phyloP scores from a whole-genome alignment of 805 yeast genomes.

The Komagataella ulmi region DNA sequence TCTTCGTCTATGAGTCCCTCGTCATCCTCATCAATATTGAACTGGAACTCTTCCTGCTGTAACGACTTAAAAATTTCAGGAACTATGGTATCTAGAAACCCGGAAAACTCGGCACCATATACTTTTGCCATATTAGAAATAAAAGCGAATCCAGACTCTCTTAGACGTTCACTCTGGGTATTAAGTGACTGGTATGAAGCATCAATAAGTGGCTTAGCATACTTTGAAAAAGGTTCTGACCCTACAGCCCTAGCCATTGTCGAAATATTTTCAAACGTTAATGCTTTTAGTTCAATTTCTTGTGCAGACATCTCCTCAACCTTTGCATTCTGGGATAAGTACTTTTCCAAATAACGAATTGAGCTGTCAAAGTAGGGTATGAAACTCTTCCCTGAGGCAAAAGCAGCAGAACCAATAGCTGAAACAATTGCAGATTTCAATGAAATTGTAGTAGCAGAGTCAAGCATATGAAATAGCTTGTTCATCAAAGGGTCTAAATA shows the following conservation, averaged over 20 bases:
- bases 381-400: conserved; percentile 83
- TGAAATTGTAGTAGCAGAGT: conserved; percentile 60
- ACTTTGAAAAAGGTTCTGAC: conserved; percentile 72
- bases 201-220: conserved; percentile 78
- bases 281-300: conserved; percentile 82
- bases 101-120: conserved; percentile 80
- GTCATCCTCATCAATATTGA: conserved; percentile 40
- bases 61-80: conserved; percentile 78
- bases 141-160: conserved; percentile 92
- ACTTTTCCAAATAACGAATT: conserved; percentile 70
- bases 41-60: conserved; percentile 74
- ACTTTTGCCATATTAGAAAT: conserved; percentile 91
- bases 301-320: conserved; percentile 76
- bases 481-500: conserved; percentile 87
- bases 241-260: conserved; percentile 97
- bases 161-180: conserved; percentile 69
- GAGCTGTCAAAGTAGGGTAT: conserved; percentile 78
- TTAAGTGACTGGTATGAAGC: conserved; percentile 73
- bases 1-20: conserved; percentile 39
- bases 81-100: conserved; percentile 69
- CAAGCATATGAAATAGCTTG: conserved; percentile 75
- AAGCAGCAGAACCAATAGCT: conserved; percentile 95
- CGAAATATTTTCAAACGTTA: conserved; percentile 85
- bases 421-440: conserved; percentile 75
- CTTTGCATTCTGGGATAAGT: conserved; percentile 52